Percentiles rank a stretch among this genome's conserved stretches.
Evolutionary conservation across 805 yeast genomes (phyloP).

Genomic region (Candida andamanensis): DNA sequence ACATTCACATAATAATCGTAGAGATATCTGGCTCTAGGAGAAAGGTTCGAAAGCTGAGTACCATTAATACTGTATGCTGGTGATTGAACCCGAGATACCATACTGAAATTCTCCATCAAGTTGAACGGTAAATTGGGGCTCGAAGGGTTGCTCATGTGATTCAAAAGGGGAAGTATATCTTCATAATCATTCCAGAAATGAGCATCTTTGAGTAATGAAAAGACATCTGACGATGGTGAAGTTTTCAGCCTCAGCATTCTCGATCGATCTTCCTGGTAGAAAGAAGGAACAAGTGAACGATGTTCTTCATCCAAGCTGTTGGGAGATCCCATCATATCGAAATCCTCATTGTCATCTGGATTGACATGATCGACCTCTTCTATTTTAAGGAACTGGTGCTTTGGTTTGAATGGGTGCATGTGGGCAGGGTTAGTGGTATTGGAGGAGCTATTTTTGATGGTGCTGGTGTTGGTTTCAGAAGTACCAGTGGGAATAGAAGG

Average conservation of each 20-base stretch:
- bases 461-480: background rate
- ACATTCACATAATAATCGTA: constrained; percentile 48
- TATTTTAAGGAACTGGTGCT: background rate
- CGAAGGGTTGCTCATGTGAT: constrained; percentile 19
- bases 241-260: no score
- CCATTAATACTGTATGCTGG: no score
- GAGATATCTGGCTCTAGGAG: constrained; percentile 31
- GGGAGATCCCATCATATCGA: background rate
- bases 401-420: background rate
- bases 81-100: no score
- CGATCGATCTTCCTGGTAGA: background rate
- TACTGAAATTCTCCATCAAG: no score
- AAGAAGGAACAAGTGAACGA: no score
- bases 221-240: constrained; percentile 1
- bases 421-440: background rate
- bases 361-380: background rate
- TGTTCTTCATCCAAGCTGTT: background rate
- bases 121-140: constrained; percentile 20
- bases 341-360: background rate
- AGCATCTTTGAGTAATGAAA: no score
- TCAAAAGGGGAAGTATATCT: constrained; percentile 1
- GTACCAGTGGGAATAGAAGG: background rate
- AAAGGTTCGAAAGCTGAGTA: constrained; percentile 28
- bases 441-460: background rate
- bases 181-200: constrained; percentile 3